A percentile compares a stretch with the other conserved stretches of the same genome.
These are phyloP conservation scores for Fragilaria radians DNA, from an alignment of 108 stramenopile genomes.

Conservation along the genomic window DNA sequence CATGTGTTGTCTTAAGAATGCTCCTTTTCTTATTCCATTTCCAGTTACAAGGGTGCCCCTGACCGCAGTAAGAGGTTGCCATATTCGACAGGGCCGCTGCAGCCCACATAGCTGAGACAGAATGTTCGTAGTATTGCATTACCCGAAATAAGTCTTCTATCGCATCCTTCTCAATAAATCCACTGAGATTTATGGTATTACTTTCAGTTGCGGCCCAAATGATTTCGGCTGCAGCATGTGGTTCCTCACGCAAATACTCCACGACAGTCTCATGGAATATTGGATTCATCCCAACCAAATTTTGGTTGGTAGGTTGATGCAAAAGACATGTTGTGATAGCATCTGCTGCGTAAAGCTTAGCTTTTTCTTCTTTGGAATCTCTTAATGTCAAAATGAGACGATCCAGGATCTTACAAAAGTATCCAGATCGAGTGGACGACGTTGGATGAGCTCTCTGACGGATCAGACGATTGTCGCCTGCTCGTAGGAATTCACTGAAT, in stretches of 20 bases:
- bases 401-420: not conserved
- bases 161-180: not conserved
- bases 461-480: not conserved
- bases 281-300: not conserved
- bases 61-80: not conserved
- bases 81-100: not conserved
- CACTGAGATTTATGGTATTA: not conserved
- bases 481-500: not conserved
- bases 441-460: not conserved
- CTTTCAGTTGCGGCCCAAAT: not conserved
- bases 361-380: not conserved
- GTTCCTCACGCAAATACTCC: not conserved
- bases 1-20: not conserved
- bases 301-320: not conserved
- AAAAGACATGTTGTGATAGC: not conserved
- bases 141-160: not conserved
- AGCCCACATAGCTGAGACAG: not conserved
- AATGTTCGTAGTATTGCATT: not conserved
- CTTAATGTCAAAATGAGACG: not conserved
- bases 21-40: not conserved
- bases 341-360: not conserved
- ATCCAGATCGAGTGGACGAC: not conserved
- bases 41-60: not conserved
- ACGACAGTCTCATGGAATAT: not conserved
- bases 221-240: not conserved